Base-by-base conservation (phyloP, 2,329 filamentous ascomycete species). In the Westerdykella sp. region DNA sequence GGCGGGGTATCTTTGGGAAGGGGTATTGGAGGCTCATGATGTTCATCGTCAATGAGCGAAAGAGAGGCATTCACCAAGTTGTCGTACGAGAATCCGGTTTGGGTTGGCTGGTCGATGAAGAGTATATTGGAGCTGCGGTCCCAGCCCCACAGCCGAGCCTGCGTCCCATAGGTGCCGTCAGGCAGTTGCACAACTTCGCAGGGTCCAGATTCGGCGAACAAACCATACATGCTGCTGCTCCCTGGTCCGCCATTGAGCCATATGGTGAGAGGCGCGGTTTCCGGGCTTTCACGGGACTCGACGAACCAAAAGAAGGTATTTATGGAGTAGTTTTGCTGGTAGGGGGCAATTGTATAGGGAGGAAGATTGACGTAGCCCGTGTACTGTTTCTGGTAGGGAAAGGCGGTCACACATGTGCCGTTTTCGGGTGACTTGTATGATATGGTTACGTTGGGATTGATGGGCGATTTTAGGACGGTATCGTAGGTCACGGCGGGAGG, bases 61-160 rank as follows among this genome's bases (percentile, higher is more conserved):
- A 54, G 32, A 10, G 63, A 55, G 12, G 45, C 51, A 32, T 87
- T 82, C 7, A 75, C 79, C 6, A 75, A 69, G 21, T 72, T 73
- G 56, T 88, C 85, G 57, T 79, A 81, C 2, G 81, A 85, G 51
- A 84, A 81, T 21, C 80, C 79, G 39, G 87, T 78, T 65, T 87
- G 81, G 48, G 82, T 81, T 18, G 82, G 82, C 77, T 88, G 63
- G 40, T 74, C 72, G 45, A 81, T 75, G 59, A 77, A 81, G 38
- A 81, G 68, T 57, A 81, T 68, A 52, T 81, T 81, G 25, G 75
- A 76, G 37, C 69, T 72, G 44, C 73, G 71, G 59, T 85, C 81
- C 81, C 81, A 85, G 13, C 80, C 79, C 77, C 79, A 85, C 57
- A 79, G 72, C 40, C 79, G 72, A 9, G 76, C 72, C 38, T 74